These are phyloP conservation scores for Narthecium ossifragum DNA, from an alignment of 106 monocot genomes.

Conservation along the genomic window DNA sequence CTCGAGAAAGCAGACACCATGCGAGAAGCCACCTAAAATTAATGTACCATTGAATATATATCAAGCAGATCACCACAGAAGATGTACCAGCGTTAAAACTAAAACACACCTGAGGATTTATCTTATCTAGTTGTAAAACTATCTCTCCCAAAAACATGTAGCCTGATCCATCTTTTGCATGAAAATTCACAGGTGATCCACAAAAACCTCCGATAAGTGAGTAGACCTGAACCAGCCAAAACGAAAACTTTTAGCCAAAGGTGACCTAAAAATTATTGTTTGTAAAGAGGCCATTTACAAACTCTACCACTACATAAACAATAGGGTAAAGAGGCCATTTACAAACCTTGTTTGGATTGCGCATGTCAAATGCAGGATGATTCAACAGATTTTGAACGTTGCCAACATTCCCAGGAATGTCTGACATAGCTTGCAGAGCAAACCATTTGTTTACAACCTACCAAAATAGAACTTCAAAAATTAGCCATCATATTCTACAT, in stretches of 20 bases:
- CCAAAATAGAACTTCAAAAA: not conserved
- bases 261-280: no score
- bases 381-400: slow-evolving; percentile 79
- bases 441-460: slow-evolving; percentile 98
- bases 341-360: slow-evolving; percentile 91
- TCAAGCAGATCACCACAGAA: not conserved
- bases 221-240: slow-evolving; percentile 69
- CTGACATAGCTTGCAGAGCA: slow-evolving; percentile 91
- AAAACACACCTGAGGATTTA: slow-evolving; percentile 81
- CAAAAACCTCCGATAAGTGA: slow-evolving; percentile 94
- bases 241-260: no score
- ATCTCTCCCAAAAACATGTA: slow-evolving; percentile 92
- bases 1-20: slow-evolving; percentile 95
- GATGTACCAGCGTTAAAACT: not conserved
- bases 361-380: slow-evolving; percentile 94
- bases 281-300: no score
- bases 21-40: slow-evolving; percentile 79
- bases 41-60: not conserved
- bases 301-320: not conserved
- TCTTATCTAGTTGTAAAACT: slow-evolving; percentile 86
- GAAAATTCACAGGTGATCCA: slow-evolving; percentile 88
- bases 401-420: slow-evolving; percentile 83
- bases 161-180: slow-evolving; percentile 97
- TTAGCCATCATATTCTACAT: no score
- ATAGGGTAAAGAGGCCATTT: not conserved